Base-by-base conservation (phyloP, 305 asterid genomes). In the Fraxinus angustifolia region DNA sequence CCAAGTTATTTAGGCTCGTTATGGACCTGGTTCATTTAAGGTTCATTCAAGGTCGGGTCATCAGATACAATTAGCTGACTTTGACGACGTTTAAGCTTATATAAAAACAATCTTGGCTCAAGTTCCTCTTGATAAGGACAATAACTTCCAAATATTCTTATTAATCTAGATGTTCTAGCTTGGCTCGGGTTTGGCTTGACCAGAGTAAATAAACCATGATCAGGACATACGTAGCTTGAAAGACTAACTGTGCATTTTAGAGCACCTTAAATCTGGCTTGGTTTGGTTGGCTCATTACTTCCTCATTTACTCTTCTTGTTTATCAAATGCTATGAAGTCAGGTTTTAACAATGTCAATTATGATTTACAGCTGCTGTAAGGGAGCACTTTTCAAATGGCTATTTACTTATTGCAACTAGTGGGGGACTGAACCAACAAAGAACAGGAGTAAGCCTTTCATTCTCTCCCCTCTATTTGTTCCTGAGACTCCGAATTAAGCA, bases 341-440 rank as follows among this genome's bases (percentile, higher is more conserved):
- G 70, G 31, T 60, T 60, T 60, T 7, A 58, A 58, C 70, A 7
- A 17, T 58, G 12, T 60, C 12, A 21, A 60, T 60, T 60, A 60
- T 60, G 35, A 65, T 26, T 65, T 65, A 30, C 33, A 67, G 73
- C 73, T 28, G 73, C 73, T 26, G 36, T 67, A 30, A 33, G 38
- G 73, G 73, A 67, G 73, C 36, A 3, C 19, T 30, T 67, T 3
- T 67, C 73, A 67, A 36, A 73, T 56, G 76, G 83, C 23, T 80
- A 79, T 79, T 73, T 80, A 28, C 45, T 80, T 70, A 56, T 80
- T 33, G 74, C 56, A 35, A 36, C 83, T 12, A 80, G 83, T 73
- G 83, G 83, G 76, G 83, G 83, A 75, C 76, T 80, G 31, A 80
- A 80, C 65, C 83, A 50, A 56, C 83, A 80, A 35, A 80, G 83